Evolutionary conservation across 192 early-diverging fungal species (phyloP).

Genomic region (Umbelopsis sp.): DNA sequence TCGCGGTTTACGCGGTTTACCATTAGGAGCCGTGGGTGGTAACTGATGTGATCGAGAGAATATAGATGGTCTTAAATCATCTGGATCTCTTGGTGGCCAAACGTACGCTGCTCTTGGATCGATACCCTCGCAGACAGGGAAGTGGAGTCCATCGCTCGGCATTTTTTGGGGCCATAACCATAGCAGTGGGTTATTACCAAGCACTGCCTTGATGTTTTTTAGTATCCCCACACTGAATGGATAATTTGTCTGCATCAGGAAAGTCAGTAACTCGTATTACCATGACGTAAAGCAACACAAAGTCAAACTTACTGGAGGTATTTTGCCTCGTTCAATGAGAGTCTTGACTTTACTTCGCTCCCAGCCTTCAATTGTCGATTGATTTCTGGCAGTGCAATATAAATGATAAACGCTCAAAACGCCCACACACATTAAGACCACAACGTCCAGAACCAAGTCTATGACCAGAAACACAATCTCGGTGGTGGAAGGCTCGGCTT

Average conservation of each 20-base stretch:
- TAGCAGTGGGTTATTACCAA: slow-evolving; percentile 68
- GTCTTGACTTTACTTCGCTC: slow-evolving; percentile 72
- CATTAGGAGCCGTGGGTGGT: not conserved
- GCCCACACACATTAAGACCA: slow-evolving; percentile 75
- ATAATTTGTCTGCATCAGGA: slow-evolving; percentile 49
- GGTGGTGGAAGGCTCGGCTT: slow-evolving; percentile 35
- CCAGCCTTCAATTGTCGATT: slow-evolving; percentile 81
- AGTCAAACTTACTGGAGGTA: slow-evolving; percentile 47
- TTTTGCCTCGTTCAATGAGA: slow-evolving; percentile 63
- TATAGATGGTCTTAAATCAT: slow-evolving; percentile 27
- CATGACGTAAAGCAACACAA: not conserved
- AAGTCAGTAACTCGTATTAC: not conserved
- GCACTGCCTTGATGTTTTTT: slow-evolving; percentile 73
- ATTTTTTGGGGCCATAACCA: slow-evolving; percentile 78
- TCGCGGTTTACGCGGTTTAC: not conserved
- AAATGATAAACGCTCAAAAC: slow-evolving; percentile 73
- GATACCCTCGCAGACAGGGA: slow-evolving; percentile 55
- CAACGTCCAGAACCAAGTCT: slow-evolving; percentile 72
- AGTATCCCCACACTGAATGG: slow-evolving; percentile 84
- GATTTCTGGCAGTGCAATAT: slow-evolving; percentile 67
- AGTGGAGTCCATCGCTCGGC: slow-evolving; percentile 69
- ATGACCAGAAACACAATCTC: slow-evolving; percentile 79
- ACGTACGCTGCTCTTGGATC: slow-evolving; percentile 25
- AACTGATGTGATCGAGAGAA: not conserved
- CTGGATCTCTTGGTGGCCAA: slow-evolving; percentile 40